phyloP scores from a whole-genome alignment of 2,329 filamentous ascomycete species.

The Colletotrichum sp. region DNA sequence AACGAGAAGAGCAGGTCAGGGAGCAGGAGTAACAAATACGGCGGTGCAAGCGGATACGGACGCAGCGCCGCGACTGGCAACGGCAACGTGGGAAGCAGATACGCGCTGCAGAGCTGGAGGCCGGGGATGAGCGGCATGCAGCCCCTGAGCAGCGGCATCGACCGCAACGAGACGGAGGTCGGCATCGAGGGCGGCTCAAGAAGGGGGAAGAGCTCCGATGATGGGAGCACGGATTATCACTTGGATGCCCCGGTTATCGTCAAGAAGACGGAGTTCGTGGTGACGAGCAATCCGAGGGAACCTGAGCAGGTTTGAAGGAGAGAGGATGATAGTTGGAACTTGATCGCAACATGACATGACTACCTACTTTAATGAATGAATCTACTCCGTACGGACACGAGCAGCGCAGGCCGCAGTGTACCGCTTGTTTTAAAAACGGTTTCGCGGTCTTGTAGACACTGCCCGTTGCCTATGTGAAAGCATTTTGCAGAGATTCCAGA shows the following conservation, averaged over 20 bases:
- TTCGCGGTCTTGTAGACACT: background rate
- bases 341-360: background rate
- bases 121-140: slow-evolving; percentile 26
- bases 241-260: background rate
- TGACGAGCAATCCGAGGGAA: slow-evolving; percentile 4
- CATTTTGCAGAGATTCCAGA: background rate
- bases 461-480: background rate
- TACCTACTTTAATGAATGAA: background rate
- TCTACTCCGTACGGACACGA: background rate
- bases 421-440: background rate
- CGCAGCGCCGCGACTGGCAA: background rate
- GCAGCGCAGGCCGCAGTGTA: background rate
- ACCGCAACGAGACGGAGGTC: slow-evolving; percentile 1
- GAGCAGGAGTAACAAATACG: slow-evolving; percentile 15
- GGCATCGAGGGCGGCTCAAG: background rate
- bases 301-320: background rate
- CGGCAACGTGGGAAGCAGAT: slow-evolving; percentile 16
- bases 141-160: slow-evolving; percentile 21
- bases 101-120: slow-evolving; percentile 32
- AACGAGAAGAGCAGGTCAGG: slow-evolving; percentile 29
- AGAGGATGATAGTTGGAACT: background rate
- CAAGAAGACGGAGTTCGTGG: slow-evolving; percentile 20
- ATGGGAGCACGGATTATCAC: slow-evolving; percentile 10
- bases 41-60: slow-evolving; percentile 22
- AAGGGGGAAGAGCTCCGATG: background rate